Base-by-base conservation (phyloP, 2,329 filamentous ascomycete species). In the Anisogramma anomala region DNA sequence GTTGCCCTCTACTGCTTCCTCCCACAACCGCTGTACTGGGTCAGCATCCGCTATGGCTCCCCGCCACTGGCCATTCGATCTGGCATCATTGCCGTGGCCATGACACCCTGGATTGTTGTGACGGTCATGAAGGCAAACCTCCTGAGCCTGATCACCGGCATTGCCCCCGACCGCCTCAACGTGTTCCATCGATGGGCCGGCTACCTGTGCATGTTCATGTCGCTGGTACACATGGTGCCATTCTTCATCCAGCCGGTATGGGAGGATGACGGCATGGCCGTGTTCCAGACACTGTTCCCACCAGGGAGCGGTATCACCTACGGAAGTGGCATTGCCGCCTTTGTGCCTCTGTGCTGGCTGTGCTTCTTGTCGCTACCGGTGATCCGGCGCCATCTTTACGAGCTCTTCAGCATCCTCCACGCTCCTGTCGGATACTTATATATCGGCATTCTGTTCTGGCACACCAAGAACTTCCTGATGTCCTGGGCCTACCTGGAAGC, bases 121-220 rank as follows among this genome's bases (percentile, higher is more conserved):
- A 78, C 91, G 9, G 86, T 84, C 56, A 93, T 86, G 71, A 95
- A 95, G 61, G 82, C 86, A 13, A 96, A 95, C 55, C 56, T 94
- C 23, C 72, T 96, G 41, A 82, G 83, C 1, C 63, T 88, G 42
- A 62, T 95, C 43, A 94, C 88, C 4, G 89, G 89, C 11, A 89
- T 96, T 50, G 85, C 87, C 3, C 88, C 91, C 27, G 89, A 96
- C 58, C 73, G 89, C 36, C 71, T 96, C 37, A 95, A 94, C 52
- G 88, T 95, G 23, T 72, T 95, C 45, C 89, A 96, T 61, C 78
- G 89, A 52, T 96, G 88, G 88, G 77, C 83, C 6, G 85, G 82
- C 20, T 94, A 94, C 56, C 64, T 95, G 9, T 91, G 83, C 54
- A 68, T 94, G 1, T 80, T 93, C 47, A 66, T 95, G 43, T 80